A percentile compares a stretch with the other conserved stretches of the same genome.
phyloP scores from a whole-genome alignment of 176 grass and related monocot genomes.

The Carex kokanica region DNA sequence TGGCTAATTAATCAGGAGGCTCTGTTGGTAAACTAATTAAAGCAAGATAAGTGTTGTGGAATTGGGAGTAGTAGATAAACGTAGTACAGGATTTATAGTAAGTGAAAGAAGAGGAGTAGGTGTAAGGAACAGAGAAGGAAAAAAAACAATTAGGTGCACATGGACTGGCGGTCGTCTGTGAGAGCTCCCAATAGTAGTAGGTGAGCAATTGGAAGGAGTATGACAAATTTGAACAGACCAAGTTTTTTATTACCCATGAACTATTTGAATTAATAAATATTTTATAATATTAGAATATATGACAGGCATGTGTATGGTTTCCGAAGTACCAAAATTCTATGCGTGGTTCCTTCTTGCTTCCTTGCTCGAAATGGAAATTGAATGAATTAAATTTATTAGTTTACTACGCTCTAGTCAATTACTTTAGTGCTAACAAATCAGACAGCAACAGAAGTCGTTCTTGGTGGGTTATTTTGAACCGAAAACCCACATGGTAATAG shows the following conservation, averaged over 20 bases:
- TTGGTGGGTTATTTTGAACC: background rate
- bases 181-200: background rate
- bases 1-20: background rate
- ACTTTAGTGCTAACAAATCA: background rate
- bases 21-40: background rate
- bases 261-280: background rate
- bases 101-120: background rate
- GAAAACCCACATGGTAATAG: background rate
- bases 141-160: background rate
- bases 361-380: too few relatives aligned
- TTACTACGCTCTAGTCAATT: background rate
- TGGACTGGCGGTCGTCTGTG: background rate
- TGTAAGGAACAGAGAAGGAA: background rate
- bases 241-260: background rate
- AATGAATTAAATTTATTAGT: background rate
- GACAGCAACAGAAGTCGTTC: background rate
- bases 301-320: background rate
- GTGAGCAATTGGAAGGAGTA: background rate
- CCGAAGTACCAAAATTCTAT: background rate
- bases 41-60: constrained; percentile 1
- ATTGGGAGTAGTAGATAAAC: background rate
- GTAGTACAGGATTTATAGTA: background rate
- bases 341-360: background rate
- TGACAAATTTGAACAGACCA: constrained; percentile 10
- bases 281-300: background rate